Evolutionary conservation across 306 rosid genomes (phyloP).

Genomic region (Urtica urens): DNA sequence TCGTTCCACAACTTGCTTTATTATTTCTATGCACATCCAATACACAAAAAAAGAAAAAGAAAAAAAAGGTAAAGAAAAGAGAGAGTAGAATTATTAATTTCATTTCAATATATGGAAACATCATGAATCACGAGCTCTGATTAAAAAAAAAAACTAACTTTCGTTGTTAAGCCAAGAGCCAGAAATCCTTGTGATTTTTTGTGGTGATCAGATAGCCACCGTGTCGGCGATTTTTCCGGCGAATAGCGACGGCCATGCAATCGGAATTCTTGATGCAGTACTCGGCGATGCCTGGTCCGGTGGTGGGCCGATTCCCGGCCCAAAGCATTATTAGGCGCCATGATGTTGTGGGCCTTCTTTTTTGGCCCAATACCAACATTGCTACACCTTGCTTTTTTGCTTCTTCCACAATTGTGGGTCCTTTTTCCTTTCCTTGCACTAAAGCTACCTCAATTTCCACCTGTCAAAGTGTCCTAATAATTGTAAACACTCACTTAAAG

Average conservation of each 20-base stretch:
- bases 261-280: constrained; percentile 79
- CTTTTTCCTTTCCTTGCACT: constrained; percentile 73
- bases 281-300: constrained; percentile 49
- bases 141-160: neutral
- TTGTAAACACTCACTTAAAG: neutral
- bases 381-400: constrained; percentile 64
- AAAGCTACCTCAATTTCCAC: constrained; percentile 63
- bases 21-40: constrained; percentile 29
- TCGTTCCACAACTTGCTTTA: constrained; percentile 23
- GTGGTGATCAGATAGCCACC: constrained; percentile 96
- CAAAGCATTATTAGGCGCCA: constrained; percentile 90
- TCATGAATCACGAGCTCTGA: too few species aligned
- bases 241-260: constrained; percentile 92
- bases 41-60: constrained; percentile 6
- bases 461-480: constrained; percentile 26
- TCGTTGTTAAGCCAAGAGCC: constrained; percentile 62
- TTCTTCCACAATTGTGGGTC: constrained; percentile 76
- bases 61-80: neutral
- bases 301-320: constrained; percentile 43
- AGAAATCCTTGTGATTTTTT: constrained; percentile 91
- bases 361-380: constrained; percentile 79
- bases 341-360: constrained; percentile 64
- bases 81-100: neutral
- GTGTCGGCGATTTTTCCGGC: constrained; percentile 63
- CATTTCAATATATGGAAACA: neutral